A percentile compares a stretch with the other conserved stretches of the same genome.
Conservation (phyloP, 495 filamentous ascomycete genomes). For the Hyphodiscus hymeniophilus region DNA sequence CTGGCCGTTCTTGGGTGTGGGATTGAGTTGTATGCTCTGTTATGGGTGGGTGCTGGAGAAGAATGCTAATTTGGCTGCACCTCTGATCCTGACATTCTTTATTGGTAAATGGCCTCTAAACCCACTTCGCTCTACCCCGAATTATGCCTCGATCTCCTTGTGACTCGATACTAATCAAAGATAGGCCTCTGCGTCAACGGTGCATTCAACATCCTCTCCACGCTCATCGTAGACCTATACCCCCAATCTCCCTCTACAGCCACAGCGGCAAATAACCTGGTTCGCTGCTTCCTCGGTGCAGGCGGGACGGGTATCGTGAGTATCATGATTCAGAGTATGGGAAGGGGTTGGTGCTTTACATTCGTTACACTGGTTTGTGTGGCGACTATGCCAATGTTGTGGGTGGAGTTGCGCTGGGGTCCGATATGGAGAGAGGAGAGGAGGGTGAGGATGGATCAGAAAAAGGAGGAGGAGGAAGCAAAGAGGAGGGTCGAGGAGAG, state of each 20-base stretch:
- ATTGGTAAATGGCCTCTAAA: conserved; percentile 15
- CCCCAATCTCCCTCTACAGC: conserved; percentile 47
- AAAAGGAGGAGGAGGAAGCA: not conserved
- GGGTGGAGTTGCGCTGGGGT: conserved; percentile 33
- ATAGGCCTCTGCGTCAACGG: conserved; percentile 39
- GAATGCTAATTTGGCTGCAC: conserved; percentile 29
- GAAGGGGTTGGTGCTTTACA: conserved; percentile 61
- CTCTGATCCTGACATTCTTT: conserved; percentile 39
- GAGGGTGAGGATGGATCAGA: conserved; percentile 16
- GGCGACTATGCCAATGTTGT: conserved; percentile 15
- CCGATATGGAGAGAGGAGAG: conserved; percentile 36
- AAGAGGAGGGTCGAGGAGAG: conserved; percentile 4
- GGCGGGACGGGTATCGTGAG: conserved; percentile 55
- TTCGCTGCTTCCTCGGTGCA: conserved; percentile 55
- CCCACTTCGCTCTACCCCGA: too few relatives aligned
- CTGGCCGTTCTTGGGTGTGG: conserved; percentile 36
- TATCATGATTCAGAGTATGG: conserved; percentile 53
- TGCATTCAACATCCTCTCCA: conserved; percentile 45
- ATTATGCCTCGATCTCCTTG: too few relatives aligned
- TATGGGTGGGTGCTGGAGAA: conserved; percentile 37
- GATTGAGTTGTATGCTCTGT: conserved; percentile 15
- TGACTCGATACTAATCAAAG: too few relatives aligned
- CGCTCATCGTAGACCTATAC: conserved; percentile 31
- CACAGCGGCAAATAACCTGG: conserved; percentile 59
- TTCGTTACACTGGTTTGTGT: conserved; percentile 40